phyloP scores from a whole-genome alignment of 495 filamentous ascomycete genomes.

The Aspergillus sclerotioniger region DNA sequence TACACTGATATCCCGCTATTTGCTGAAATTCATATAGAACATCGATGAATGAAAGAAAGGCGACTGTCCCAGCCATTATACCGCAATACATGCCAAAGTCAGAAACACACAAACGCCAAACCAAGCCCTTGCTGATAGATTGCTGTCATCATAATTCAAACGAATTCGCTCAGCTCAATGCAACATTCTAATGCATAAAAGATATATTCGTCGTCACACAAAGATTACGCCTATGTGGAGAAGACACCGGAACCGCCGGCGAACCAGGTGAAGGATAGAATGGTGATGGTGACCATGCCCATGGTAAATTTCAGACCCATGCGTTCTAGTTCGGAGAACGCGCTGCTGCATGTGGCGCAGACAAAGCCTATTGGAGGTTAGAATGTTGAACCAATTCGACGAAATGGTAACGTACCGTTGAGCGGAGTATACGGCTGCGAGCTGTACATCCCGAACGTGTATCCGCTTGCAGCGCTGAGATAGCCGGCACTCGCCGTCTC shows the following conservation, averaged over 20 bases:
- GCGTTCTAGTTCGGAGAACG: conserved; percentile 60
- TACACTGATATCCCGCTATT: conserved; percentile 23
- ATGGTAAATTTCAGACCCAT: conserved; percentile 70
- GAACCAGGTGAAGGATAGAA: conserved; percentile 88
- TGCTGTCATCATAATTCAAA: conserved; percentile 17
- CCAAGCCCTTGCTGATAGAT: conserved; percentile 12
- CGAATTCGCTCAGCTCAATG: conserved; percentile 22
- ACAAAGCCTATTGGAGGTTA: conserved; percentile 43
- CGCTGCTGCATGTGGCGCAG: conserved; percentile 72
- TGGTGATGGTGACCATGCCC: conserved; percentile 71
- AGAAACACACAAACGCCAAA: conserved; percentile 11
- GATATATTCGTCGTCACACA: conserved; percentile 1
- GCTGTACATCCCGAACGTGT: conserved; percentile 80
- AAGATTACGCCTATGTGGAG: conserved; percentile 21
- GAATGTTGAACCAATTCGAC: conserved; percentile 10
- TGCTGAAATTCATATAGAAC: not conserved
- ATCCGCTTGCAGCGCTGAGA: conserved; percentile 55
- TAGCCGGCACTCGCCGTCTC: conserved; percentile 70
- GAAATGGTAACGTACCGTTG: conserved; percentile 43
- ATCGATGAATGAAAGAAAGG: conserved; percentile 26
- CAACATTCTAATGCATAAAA: conserved; percentile 22
- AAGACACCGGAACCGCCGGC: conserved; percentile 65
- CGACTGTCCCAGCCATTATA: not conserved
- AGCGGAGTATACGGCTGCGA: conserved; percentile 63
- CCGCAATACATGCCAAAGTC: not conserved